A percentile compares a stretch with the other conserved stretches of the same genome.
Conservation (phyloP, 805 yeast genomes). For the Nematodospora valgi region DNA sequence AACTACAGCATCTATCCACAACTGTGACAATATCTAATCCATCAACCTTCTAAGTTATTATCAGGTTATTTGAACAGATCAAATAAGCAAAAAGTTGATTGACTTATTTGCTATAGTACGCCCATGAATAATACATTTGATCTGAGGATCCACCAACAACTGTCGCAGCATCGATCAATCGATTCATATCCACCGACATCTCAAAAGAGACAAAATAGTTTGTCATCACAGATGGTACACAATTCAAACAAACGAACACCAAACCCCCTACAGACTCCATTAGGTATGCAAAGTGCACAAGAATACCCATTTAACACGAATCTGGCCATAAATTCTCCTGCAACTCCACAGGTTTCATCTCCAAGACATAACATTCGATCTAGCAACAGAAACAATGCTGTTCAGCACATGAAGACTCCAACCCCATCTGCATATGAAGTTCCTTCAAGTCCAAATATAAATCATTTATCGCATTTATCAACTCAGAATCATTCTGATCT, state of each 20-base stretch:
- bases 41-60: too few species aligned
- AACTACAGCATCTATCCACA: too few species aligned
- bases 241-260: constrained; percentile 36
- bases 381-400: constrained; percentile 10
- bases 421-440: constrained; percentile 41
- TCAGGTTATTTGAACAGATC: too few species aligned
- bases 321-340: constrained; percentile 3
- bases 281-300: constrained; percentile 7
- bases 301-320: constrained; percentile 6
- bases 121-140: constrained; percentile 9
- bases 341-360: constrained; percentile 4
- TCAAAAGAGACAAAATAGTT: constrained; percentile 41
- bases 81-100: too few species aligned
- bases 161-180: constrained; percentile 6
- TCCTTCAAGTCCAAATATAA: constrained; percentile 37
- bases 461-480: constrained; percentile 21
- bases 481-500: constrained; percentile 36
- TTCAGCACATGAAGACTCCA: constrained; percentile 29
- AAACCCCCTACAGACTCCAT: constrained; percentile 16
- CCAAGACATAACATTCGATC: constrained; percentile 9
- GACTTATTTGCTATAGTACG: too few species aligned
- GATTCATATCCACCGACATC: constrained; percentile 12
- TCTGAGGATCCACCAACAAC: constrained; percentile 8
- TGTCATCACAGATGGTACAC: constrained; percentile 29
- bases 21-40: too few species aligned